These are phyloP conservation scores for Ustilago shanxiensis DNA, from an alignment of 1,284 basidiomycete species.

Conservation along the genomic window DNA sequence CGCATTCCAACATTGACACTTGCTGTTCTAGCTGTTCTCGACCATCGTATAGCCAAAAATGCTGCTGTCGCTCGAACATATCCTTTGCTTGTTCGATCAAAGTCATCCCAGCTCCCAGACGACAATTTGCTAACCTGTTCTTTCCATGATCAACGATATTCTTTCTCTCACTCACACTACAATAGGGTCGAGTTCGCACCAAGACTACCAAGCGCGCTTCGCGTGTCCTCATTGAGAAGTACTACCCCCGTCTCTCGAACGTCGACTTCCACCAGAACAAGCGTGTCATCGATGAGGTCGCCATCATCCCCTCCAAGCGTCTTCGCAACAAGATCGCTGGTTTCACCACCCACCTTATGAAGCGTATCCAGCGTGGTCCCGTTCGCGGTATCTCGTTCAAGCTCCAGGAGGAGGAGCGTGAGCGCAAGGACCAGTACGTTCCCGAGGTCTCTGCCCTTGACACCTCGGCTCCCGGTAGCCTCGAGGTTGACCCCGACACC, in stretches of 20 bases:
- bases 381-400: constrained; percentile 99
- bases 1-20: neutral
- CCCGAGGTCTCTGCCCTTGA: constrained; percentile 70
- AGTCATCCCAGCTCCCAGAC: neutral
- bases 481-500: constrained; percentile 70
- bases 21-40: constrained; percentile 9
- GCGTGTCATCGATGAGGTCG: constrained; percentile 93
- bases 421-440: constrained; percentile 80
- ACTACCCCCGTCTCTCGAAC: constrained; percentile 74
- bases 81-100: neutral
- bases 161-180: neutral
- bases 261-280: constrained; percentile 84
- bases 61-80: neutral
- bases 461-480: constrained; percentile 63
- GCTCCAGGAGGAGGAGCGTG: constrained; percentile 99
- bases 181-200: constrained; percentile 98
- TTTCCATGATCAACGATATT: neutral
- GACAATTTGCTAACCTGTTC: constrained; percentile 14
- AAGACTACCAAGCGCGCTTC: constrained; percentile 99
- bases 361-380: constrained; percentile 98
- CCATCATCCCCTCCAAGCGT: constrained; percentile 97
- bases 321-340: constrained; percentile 99
- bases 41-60: neutral
- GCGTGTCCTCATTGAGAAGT: constrained; percentile 99
- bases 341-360: constrained; percentile 99